These are phyloP conservation scores for Elaeis guineensis DNA, from an alignment of 176 grass and related monocot genomes.

Conservation along the genomic window DNA sequence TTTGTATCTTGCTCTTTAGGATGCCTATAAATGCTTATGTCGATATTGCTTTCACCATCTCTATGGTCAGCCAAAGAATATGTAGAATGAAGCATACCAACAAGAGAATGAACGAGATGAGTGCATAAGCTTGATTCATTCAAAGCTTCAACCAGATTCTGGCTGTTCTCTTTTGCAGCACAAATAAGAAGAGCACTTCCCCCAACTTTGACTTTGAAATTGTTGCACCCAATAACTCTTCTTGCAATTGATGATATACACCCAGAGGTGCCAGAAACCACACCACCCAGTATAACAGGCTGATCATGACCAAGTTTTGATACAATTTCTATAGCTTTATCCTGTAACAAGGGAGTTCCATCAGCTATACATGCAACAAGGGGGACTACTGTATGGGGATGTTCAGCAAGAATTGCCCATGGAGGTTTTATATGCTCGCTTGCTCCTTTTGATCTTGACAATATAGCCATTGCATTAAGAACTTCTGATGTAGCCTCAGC, in stretches of 20 bases:
- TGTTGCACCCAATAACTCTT: conserved; percentile 56
- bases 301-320: conserved; percentile 78
- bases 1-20: conserved; percentile 42
- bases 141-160: conserved; percentile 72
- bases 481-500: conserved; percentile 77
- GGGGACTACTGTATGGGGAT: conserved; percentile 80
- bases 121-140: conserved; percentile 63
- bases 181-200: conserved; percentile 91
- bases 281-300: conserved; percentile 68
- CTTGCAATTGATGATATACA: conserved; percentile 67
- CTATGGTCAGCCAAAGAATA: conserved; percentile 48
- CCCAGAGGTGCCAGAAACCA: conserved; percentile 67
- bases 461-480: conserved; percentile 81
- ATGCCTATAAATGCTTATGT: conserved; percentile 73
- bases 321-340: conserved; percentile 90
- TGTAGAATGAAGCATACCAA: conserved; percentile 79
- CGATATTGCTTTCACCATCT: conserved; percentile 49
- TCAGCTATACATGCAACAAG: conserved; percentile 83
- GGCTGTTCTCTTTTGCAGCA: conserved; percentile 60
- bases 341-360: conserved; percentile 77
- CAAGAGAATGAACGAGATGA: conserved; percentile 68
- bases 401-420: conserved; percentile 77
- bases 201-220: conserved; percentile 79
- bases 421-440: conserved; percentile 75
- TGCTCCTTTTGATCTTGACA: conserved; percentile 77